phyloP scores from a whole-genome alignment of 257 asterid genomes.

The Mentha longifolia region DNA sequence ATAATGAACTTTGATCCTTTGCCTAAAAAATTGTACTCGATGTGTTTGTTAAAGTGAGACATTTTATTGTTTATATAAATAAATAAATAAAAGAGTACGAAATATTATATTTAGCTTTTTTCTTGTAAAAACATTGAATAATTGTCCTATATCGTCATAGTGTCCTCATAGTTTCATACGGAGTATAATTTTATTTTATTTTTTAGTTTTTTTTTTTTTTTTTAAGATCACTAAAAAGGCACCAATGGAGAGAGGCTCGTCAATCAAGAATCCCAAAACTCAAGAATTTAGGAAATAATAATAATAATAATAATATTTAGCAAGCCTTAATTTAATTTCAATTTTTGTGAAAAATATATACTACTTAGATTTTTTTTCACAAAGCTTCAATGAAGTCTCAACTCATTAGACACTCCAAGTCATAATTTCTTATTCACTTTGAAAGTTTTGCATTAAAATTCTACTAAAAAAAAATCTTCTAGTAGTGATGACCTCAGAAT shows the following conservation, averaged over 20 bases:
- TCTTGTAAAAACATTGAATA: neutral
- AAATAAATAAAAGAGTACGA: no score
- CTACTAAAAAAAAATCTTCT: neutral
- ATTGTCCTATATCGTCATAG: neutral
- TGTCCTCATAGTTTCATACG: neutral
- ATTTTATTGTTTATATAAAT: neutral
- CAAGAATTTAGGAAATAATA: neutral
- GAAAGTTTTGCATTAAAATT: neutral
- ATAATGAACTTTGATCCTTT: neutral
- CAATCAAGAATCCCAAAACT: constrained; percentile 20
- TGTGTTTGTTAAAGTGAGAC: neutral
- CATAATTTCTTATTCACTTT: neutral
- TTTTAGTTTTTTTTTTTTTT: neutral
- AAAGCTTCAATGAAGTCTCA: neutral
- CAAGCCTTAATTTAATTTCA: neutral
- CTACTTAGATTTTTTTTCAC: neutral
- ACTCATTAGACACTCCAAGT: no score
- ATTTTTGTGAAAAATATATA: neutral
- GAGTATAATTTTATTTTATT: no score
- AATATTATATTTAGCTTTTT: neutral
- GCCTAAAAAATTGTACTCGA: neutral
- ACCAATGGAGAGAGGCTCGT: neutral
- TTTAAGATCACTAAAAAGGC: neutral
- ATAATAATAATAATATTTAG: neutral
- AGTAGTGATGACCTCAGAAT: neutral